phyloP scores from a whole-genome alignment of 768 basidiomycete species.

The Lactifluus echinatus region DNA sequence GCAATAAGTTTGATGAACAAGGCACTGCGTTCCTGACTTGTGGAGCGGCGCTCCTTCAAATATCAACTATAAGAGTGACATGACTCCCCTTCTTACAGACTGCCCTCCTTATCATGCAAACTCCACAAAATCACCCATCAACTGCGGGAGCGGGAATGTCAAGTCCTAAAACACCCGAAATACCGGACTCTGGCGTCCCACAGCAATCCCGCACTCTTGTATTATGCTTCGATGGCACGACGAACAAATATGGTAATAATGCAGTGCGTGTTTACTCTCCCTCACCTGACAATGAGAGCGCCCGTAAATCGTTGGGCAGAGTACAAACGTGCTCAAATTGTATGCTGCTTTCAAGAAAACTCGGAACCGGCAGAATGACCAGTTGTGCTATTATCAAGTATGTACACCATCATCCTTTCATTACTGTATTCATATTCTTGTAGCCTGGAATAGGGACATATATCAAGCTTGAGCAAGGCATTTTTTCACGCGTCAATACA shows the following conservation, averaged over 20 bases:
- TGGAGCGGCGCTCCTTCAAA: no score
- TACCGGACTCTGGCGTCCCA: no score
- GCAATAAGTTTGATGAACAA: no score
- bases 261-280: not conserved
- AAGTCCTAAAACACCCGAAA: no score
- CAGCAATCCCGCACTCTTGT: constrained; percentile 17
- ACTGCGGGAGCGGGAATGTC: no score
- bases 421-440: constrained; percentile 31
- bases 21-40: no score
- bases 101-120: no score
- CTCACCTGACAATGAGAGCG: not conserved
- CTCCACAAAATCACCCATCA: no score
- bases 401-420: constrained; percentile 18
- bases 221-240: constrained; percentile 20
- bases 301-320: constrained; percentile 21
- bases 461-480: constrained; percentile 51
- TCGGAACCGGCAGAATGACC: constrained; percentile 31
- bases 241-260: not conserved
- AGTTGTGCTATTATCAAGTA: constrained; percentile 62
- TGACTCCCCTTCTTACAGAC: no score
- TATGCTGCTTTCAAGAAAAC: constrained; percentile 32
- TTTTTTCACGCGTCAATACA: constrained; percentile 48
- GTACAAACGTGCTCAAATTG: constrained; percentile 34
- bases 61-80: no score
- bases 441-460: constrained; percentile 40